phyloP scores from a whole-genome alignment of 2,329 filamentous ascomycete species.

The Pseudogymnoascus pannorum region DNA sequence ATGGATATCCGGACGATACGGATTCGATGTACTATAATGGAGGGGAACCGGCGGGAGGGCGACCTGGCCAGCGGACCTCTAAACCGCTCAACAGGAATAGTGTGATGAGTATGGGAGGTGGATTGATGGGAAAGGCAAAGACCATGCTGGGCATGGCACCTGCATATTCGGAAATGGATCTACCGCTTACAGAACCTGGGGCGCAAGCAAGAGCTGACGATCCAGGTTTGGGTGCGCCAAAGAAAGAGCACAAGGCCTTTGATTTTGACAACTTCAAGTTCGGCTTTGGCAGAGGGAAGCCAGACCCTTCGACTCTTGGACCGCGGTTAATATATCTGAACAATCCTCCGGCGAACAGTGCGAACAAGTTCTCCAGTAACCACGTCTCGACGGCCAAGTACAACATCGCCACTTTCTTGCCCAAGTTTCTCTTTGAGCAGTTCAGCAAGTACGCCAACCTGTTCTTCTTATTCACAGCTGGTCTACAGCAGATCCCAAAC shows the following conservation, averaged over 20 bases:
- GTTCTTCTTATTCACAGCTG: conserved; percentile 97
- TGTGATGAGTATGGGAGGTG: conserved; percentile 78
- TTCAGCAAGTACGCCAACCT: conserved; percentile 99
- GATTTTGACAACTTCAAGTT: conserved; percentile 80
- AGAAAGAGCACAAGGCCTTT: conserved; percentile 46
- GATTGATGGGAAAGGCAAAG: conserved; percentile 79
- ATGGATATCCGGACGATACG: conserved; percentile 72
- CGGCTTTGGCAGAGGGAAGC: conserved; percentile 75
- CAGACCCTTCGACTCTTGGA: conserved; percentile 83
- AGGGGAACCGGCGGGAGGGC: conserved; percentile 37
- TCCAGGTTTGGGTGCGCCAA: conserved; percentile 34
- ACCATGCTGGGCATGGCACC: conserved; percentile 81
- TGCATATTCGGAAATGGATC: conserved; percentile 95
- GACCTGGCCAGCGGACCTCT: background rate
- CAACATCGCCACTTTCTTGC: conserved; percentile 85
- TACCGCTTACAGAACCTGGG: conserved; percentile 78
- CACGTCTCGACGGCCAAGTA: conserved; percentile 98
- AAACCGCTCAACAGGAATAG: conserved; percentile 77
- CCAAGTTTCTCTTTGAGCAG: conserved; percentile 96
- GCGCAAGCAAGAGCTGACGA: conserved; percentile 40
- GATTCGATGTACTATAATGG: conserved; percentile 62
- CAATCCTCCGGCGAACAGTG: conserved; percentile 85
- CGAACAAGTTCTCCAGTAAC: conserved; percentile 90
- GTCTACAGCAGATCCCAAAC: conserved; percentile 87
- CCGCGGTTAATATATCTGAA: conserved; percentile 92